Evolutionary conservation across 805 yeast species (phyloP).

Genomic region (Groenewaldozyma tartarivorans): DNA sequence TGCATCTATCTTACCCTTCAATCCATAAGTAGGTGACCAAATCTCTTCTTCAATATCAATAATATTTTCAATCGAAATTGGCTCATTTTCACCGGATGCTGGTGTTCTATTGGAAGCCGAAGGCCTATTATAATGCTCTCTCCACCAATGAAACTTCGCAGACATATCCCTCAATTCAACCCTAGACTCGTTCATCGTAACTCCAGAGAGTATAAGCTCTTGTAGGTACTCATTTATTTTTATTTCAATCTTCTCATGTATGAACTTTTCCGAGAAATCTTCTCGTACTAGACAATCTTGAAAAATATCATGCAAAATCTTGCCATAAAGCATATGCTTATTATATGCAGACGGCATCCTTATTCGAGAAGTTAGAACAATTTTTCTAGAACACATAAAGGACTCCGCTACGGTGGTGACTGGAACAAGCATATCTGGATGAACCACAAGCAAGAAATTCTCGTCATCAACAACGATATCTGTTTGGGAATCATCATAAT

Average conservation of each 20-base stretch:
- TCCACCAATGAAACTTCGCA: constrained; percentile 25
- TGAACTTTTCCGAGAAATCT: constrained; percentile 30
- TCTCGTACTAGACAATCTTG: constrained; percentile 43
- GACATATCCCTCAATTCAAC: constrained; percentile 47
- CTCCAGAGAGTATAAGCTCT: constrained; percentile 45
- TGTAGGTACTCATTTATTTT: constrained; percentile 17
- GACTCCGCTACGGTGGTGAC: constrained; percentile 79
- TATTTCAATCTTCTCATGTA: constrained; percentile 28
- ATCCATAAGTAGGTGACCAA: constrained; percentile 84
- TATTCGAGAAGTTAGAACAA: constrained; percentile 50
- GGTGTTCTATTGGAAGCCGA: constrained; percentile 27
- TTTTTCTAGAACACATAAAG: constrained; percentile 59
- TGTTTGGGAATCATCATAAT: constrained; percentile 10
- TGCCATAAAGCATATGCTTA: constrained; percentile 68
- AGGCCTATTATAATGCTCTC: constrained; percentile 6
- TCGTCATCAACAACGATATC: constrained; percentile 40
- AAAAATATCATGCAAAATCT: constrained; percentile 68
- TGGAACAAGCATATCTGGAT: constrained; percentile 74
- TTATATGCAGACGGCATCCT: constrained; percentile 44
- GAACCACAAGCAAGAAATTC: constrained; percentile 59
- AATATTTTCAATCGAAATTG: constrained; percentile 40
- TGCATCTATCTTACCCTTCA: constrained; percentile 84
- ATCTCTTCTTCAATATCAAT: constrained; percentile 84
- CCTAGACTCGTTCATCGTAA: constrained; percentile 41
- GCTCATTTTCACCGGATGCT: constrained; percentile 26